Evolutionary conservation across 768 basidiomycete genomes (phyloP), one percentile per base, ranked within the genome.

Genomic region (Calocera cornea): DNA sequence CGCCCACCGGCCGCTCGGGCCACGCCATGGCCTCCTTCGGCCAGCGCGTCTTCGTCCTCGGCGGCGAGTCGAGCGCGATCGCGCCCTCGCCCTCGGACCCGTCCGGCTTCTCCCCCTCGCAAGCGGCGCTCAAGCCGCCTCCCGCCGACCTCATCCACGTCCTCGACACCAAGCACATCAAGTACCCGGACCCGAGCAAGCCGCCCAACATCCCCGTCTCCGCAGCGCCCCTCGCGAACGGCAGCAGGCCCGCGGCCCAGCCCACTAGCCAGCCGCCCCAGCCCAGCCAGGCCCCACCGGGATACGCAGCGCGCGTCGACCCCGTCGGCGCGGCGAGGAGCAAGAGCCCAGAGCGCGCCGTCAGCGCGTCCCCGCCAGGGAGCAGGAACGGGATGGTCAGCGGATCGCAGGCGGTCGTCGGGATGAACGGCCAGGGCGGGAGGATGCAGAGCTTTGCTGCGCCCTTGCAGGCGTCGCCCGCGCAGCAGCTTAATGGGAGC

Each of bases 11-110:
- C 1, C 84, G 97, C 64, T 95, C 92, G 10, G 97, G 97, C 1
- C 97, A 99, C 77, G 91, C 95, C n/a, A 95, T 99, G 94, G 92
- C 95, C 7, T 87, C 92, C 14, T 87, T 90, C 74, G 92, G 91
- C 34, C 83, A 87, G 63, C 85, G 87, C 69, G 90, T 99, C 2
- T 91, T 92, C 71, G 94, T 99, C 3, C 83, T 99, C 17, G 97
- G 97, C 44, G 97, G 97, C 19, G 97, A 98, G 78, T 91, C 92
- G 0, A 87, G 89, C 76, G 80, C 86, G 41, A 83, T 87, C 17
- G 76, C 54, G 70, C 73, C 16, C 73, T 36, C 64, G 12, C 64
- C 34, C n/a, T 24, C 34, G 63, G 66, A 67, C 64, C 40, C 66
- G 2, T 8, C 31, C 33, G 19, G 11, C 12, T 64, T 24, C 64